These are phyloP conservation scores for Fusarium newnesense DNA, from an alignment of 2,329 filamentous ascomycete species.

Conservation along the genomic window DNA sequence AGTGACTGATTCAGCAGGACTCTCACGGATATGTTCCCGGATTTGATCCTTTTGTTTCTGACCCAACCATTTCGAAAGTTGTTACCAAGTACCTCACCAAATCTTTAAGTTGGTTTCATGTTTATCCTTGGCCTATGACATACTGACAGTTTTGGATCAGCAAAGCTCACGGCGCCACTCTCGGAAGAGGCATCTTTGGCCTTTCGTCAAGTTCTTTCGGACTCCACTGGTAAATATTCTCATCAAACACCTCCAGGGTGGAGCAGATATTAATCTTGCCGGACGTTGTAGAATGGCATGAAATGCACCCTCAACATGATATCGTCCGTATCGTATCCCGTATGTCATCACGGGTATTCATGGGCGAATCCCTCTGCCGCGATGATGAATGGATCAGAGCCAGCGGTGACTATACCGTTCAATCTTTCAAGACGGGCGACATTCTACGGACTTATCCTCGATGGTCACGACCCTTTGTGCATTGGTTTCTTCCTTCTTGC, in stretches of 20 bases:
- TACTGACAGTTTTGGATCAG: background rate
- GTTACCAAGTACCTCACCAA: constrained; percentile 8
- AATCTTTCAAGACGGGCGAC: constrained; percentile 46
- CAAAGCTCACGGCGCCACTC: background rate
- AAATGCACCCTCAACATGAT: background rate
- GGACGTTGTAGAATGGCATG: background rate
- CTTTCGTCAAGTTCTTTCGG: background rate
- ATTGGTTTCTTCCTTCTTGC: constrained; percentile 52
- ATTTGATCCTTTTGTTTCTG: background rate
- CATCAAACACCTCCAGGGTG: fast-evolving
- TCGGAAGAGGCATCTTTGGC: background rate
- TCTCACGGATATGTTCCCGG: constrained; percentile 2
- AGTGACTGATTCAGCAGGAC: background rate
- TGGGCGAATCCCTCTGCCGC: constrained; percentile 52
- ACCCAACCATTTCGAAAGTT: fast-evolving
- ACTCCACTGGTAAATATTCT: background rate
- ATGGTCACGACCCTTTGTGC: constrained; percentile 57
- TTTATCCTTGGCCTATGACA: fast-evolving
- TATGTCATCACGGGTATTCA: constrained; percentile 50
- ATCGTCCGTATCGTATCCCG: constrained; percentile 6
- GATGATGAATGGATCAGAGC: constrained; percentile 58
- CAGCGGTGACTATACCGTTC: constrained; percentile 58
- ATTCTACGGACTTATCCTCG: constrained; percentile 54
- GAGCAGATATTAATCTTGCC: background rate
- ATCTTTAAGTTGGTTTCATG: background rate